phyloP scores from a whole-genome alignment of 2,329 filamentous ascomycete species.

The Colletotrichum tanaceti region DNA sequence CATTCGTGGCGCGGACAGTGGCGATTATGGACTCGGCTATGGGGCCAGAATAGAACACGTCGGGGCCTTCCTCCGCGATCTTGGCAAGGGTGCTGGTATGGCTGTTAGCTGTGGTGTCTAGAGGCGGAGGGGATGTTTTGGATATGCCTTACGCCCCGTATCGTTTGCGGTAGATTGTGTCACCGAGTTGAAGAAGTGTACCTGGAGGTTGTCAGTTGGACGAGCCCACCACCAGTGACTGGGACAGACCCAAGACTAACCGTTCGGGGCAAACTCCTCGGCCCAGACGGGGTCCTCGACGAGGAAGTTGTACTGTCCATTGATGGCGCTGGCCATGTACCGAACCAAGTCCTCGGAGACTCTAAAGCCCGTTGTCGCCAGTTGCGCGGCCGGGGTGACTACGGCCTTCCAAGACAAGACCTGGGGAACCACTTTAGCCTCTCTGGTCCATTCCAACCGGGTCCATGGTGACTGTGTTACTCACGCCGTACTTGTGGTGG shows the following conservation, averaged over 20 bases:
- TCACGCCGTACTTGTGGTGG: slow-evolving; percentile 76
- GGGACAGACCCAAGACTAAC: slow-evolving; percentile 44
- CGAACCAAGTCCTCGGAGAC: slow-evolving; percentile 79
- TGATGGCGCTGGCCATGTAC: slow-evolving; percentile 72
- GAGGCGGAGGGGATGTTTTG: not conserved
- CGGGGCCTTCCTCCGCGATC: slow-evolving; percentile 78
- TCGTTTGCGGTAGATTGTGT: slow-evolving; percentile 82
- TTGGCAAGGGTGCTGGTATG: slow-evolving; percentile 72
- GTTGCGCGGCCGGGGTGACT: slow-evolving; percentile 77
- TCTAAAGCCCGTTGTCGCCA: slow-evolving; percentile 79
- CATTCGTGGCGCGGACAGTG: slow-evolving; percentile 74
- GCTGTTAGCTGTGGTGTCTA: not conserved
- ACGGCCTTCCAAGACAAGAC: slow-evolving; percentile 77
- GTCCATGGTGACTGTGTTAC: slow-evolving; percentile 25
- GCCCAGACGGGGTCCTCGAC: slow-evolving; percentile 83
- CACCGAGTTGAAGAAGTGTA: slow-evolving; percentile 75
- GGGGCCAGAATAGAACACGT: slow-evolving; percentile 79
- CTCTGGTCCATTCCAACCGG: too few relatives aligned
- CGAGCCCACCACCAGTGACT: not conserved
- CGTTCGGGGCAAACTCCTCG: slow-evolving; percentile 87
- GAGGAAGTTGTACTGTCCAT: slow-evolving; percentile 69
- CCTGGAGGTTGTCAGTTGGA: slow-evolving; percentile 52
- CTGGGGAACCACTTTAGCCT: slow-evolving; percentile 41
- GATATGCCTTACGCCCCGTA: slow-evolving; percentile 69
- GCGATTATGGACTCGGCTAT: slow-evolving; percentile 82